Conservation (phyloP, 129 eudicot genomes). For the Scalesia atractyloides region DNA sequence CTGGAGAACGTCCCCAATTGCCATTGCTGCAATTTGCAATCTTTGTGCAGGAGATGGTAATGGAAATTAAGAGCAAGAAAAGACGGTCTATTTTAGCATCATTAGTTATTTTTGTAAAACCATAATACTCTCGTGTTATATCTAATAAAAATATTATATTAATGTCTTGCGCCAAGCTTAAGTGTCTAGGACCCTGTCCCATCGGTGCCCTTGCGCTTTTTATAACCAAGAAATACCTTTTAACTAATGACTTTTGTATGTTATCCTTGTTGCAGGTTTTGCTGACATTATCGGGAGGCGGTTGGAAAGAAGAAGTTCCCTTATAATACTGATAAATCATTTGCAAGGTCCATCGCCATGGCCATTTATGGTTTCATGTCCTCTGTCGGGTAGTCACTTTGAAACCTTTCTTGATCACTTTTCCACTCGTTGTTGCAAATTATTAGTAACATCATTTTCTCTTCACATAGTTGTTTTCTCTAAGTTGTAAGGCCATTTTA, state of each 20-base stretch:
- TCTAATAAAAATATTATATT: no score
- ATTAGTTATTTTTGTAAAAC: neutral
- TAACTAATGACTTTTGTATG: neutral
- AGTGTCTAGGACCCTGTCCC: no score
- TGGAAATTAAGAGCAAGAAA: neutral
- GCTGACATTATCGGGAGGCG: constrained; percentile 89
- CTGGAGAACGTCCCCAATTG: constrained; percentile 84
- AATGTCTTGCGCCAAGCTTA: no score
- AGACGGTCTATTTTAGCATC: neutral
- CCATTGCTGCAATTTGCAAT: constrained; percentile 80
- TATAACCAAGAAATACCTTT: neutral
- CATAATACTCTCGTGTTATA: neutral
- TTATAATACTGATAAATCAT: constrained; percentile 61
- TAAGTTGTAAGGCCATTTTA: no score
- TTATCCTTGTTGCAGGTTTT: constrained; percentile 46
- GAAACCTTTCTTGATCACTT: constrained; percentile 1
- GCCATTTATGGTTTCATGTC: constrained; percentile 66
- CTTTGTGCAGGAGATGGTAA: constrained; percentile 97
- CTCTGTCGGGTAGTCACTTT: constrained; percentile 63
- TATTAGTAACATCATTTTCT: neutral
- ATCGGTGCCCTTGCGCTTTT: no score
- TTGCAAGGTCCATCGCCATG: constrained; percentile 80
- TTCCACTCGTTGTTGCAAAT: neutral
- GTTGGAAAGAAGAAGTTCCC: constrained; percentile 71
- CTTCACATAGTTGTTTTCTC: no score